A percentile compares a stretch with the other conserved stretches of the same genome.
Evolutionary conservation across 805 yeast species (phyloP).

Genomic region (Yarrowia sp.): DNA sequence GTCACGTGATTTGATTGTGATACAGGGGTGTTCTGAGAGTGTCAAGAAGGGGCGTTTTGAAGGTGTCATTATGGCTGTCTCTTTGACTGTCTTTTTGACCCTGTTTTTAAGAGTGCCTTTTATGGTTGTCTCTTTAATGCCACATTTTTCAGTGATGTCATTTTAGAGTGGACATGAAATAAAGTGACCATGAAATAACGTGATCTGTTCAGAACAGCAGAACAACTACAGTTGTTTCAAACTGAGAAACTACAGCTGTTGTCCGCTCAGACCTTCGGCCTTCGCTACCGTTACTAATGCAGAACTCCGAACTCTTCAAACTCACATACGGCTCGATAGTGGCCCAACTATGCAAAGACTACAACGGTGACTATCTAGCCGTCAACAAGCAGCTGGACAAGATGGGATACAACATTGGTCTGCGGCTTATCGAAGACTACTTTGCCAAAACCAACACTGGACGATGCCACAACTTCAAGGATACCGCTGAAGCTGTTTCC

Average conservation of each 20-base stretch:
- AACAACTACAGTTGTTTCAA: too few species aligned
- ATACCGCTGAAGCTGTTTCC: slow-evolving; percentile 81
- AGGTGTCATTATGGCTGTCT: too few species aligned
- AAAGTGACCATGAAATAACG: too few species aligned
- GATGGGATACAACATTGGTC: slow-evolving; percentile 95
- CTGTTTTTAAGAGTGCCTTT: too few species aligned
- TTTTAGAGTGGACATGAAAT: too few species aligned
- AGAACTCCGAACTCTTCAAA: slow-evolving; percentile 92
- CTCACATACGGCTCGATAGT: slow-evolving; percentile 93
- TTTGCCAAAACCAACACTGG: slow-evolving; percentile 83
- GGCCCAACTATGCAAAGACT: slow-evolving; percentile 84
- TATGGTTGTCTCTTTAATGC: too few species aligned
- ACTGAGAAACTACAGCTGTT: too few species aligned
- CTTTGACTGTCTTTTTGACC: too few species aligned
- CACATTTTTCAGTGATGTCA: too few species aligned
- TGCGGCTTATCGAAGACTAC: slow-evolving; percentile 88
- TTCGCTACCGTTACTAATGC: slow-evolving; percentile 26
- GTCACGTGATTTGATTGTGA: not conserved
- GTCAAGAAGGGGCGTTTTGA: too few species aligned
- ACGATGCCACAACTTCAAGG: slow-evolving; percentile 74
- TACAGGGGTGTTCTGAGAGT: too few species aligned
- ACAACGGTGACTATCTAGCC: slow-evolving; percentile 65
- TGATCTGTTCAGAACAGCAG: too few species aligned
- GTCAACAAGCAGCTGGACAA: slow-evolving; percentile 82
- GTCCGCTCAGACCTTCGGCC: not conserved